These are phyloP conservation scores for Akanthomyces lecanii DNA, from an alignment of 2,329 filamentous ascomycete species.

Conservation along the genomic window DNA sequence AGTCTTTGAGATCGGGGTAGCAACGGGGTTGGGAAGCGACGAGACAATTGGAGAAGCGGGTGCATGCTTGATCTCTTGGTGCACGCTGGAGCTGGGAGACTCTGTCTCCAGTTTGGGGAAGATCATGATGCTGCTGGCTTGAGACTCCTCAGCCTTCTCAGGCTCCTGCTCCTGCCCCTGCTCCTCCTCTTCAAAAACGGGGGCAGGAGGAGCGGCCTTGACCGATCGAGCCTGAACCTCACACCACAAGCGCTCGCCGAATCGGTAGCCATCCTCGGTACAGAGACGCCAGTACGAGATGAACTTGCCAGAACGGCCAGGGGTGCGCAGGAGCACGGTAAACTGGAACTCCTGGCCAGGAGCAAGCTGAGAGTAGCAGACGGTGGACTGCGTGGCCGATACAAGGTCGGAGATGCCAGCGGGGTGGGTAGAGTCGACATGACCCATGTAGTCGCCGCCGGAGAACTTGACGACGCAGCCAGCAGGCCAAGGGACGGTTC, in stretches of 20 bases:
- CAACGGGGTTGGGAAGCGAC: constrained; percentile 23
- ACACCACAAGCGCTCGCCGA: constrained; percentile 94
- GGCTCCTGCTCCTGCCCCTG: constrained; percentile 28
- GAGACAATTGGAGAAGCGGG: constrained; percentile 37
- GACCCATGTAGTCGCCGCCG: constrained; percentile 94
- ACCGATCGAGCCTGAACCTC: constrained; percentile 67
- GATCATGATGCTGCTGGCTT: constrained; percentile 69
- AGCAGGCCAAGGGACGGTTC: constrained; percentile 73
- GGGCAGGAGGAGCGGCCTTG: constrained; percentile 28
- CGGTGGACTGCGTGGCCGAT: constrained; percentile 77
- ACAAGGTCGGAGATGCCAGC: constrained; percentile 73
- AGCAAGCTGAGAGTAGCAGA: constrained; percentile 63
- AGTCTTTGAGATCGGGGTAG: constrained; percentile 43
- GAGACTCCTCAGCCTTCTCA: constrained; percentile 20
- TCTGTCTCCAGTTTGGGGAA: constrained; percentile 97
- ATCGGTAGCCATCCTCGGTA: constrained; percentile 71
- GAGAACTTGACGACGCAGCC: constrained; percentile 89
- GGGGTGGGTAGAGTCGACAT: constrained; percentile 74
- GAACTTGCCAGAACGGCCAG: constrained; percentile 67
- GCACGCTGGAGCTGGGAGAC: constrained; percentile 75
- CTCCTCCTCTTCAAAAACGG: constrained; percentile 24
- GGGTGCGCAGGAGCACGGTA: constrained; percentile 79
- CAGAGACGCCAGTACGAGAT: constrained; percentile 98
- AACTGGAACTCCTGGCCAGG: constrained; percentile 76
- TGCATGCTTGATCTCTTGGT: constrained; percentile 50